Conservation (phyloP, 129 eudicot species). For the Flaveria linearis region DNA sequence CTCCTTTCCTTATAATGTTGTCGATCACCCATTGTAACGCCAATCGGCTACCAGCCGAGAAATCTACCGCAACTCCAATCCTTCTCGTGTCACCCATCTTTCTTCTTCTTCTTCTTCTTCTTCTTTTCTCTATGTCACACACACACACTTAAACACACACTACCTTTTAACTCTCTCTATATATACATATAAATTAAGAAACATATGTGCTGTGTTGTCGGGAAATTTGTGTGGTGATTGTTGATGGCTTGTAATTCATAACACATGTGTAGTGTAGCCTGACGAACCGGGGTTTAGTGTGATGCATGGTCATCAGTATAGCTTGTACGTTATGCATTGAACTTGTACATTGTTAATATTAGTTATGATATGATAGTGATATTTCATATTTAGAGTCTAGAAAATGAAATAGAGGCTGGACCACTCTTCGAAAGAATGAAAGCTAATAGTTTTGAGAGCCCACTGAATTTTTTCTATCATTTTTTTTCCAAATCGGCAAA, state of each 20-base stretch:
- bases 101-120: conserved; percentile 17
- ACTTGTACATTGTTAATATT: not conserved
- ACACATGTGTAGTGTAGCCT: not conserved
- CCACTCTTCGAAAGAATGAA: no score
- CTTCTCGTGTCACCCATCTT: conserved; percentile 53
- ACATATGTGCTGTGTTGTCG: not conserved
- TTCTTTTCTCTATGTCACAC: not conserved
- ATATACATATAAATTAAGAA: not conserved
- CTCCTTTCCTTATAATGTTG: conserved; percentile 58
- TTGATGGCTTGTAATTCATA: not conserved
- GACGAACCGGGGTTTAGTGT: not conserved
- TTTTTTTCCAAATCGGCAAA: no score
- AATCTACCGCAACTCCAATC: conserved; percentile 86
- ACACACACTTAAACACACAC: no score
- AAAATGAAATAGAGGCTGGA: no score
- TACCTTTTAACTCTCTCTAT: not conserved
- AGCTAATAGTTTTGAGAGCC: no score
- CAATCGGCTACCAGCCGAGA: conserved; percentile 67
- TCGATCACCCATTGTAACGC: conserved; percentile 68
- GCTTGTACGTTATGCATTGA: not conserved
- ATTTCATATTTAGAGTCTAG: no score
- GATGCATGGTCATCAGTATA: not conserved
- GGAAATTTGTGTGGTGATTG: conserved; percentile 9
- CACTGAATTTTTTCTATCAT: no score
- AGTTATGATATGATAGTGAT: no score